Base-by-base conservation (phyloP, 305 asterid genomes). In the Salvia sclarea region DNA sequence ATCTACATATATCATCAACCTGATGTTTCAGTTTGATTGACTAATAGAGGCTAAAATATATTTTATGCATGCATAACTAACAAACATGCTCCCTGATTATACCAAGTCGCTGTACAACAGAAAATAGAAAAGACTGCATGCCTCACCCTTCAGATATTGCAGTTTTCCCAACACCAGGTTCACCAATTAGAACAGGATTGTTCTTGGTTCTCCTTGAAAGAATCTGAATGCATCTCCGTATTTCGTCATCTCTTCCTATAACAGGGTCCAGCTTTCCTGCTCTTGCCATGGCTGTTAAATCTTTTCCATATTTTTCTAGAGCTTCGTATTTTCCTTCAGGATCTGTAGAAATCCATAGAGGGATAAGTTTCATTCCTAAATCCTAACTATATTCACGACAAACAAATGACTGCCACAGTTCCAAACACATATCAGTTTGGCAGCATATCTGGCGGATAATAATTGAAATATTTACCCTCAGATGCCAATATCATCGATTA, bases 91-190 rank as follows among this genome's bases (percentile, higher is more conserved):
- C 10, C 20, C 9, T 48, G 21, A 53, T 22, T 12, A 12, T 45
- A 13, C 11, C n/a, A 20, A 33, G 21, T 65, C 47, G 30, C 12
- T 43, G 52, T 41, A 45, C 20, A 64, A 47, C 30, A 55, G 44
- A 17, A 35, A 22, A 49, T 25, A 22, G 35, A 38, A 63, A 66
- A 31, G 52, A 40, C 17, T n/a, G 22, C 4, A 45, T 55, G 21
- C 6, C 92, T 64, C 82, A 91, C 98, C 99, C 98, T 86, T 91
- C 99, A 72, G 98, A 89, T 60, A 94, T 94, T 54, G 98, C 98
- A 62, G 97, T 91, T 82, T 91, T 94, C 59, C 99, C 97, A 21
- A 91, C 98, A 49, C 98, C 99, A 21, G 99, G 99, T 79, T 94
- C 98, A 69, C 98, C 97, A 82, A 94, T 94, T 64, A 94, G 82